Conservation (phyloP, 2,329 filamentous ascomycete genomes). For the Cercospora zeae-maydis region DNA sequence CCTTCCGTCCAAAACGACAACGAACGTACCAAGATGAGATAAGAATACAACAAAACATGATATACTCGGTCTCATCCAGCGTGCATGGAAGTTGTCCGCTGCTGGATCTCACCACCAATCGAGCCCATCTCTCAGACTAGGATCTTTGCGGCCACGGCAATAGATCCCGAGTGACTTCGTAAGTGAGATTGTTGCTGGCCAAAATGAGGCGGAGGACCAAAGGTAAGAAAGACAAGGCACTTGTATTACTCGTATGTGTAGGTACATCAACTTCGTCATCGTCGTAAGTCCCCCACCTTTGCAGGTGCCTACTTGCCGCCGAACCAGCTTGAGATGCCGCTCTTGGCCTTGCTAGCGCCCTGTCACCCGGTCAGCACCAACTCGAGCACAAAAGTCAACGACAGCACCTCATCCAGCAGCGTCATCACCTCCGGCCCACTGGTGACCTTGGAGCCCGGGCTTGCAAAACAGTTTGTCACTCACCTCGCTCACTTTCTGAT, state of each 20-base stretch:
- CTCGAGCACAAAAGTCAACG: not conserved
- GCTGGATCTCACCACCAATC: slow-evolving; percentile 34
- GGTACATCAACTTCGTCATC: slow-evolving; percentile 9
- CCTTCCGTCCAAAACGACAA: not conserved
- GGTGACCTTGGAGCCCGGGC: slow-evolving; percentile 20
- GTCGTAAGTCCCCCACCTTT: not conserved
- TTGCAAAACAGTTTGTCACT: slow-evolving; percentile 23
- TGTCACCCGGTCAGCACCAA: slow-evolving; percentile 35
- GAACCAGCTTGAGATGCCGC: slow-evolving; percentile 81
- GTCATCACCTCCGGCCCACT: slow-evolving; percentile 16
- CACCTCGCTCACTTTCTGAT: slow-evolving; percentile 64
- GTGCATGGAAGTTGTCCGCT: slow-evolving; percentile 36
- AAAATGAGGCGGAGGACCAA: not conserved
- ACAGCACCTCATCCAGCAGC: slow-evolving; percentile 3
- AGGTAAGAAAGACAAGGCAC: not conserved
- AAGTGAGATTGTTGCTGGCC: slow-evolving; percentile 20
- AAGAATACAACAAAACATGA: slow-evolving; percentile 4
- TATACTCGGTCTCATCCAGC: slow-evolving; percentile 33
- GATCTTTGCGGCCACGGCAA: slow-evolving; percentile 35
- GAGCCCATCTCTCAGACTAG: slow-evolving; percentile 35
- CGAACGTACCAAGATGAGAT: not conserved
- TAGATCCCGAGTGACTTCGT: slow-evolving; percentile 34
- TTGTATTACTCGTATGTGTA: slow-evolving; percentile 6
- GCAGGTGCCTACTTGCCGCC: slow-evolving; percentile 47
- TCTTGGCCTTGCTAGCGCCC: slow-evolving; percentile 76